phyloP scores from a whole-genome alignment of 2,329 filamentous ascomycete species.

The Verticillium albo-atrum region DNA sequence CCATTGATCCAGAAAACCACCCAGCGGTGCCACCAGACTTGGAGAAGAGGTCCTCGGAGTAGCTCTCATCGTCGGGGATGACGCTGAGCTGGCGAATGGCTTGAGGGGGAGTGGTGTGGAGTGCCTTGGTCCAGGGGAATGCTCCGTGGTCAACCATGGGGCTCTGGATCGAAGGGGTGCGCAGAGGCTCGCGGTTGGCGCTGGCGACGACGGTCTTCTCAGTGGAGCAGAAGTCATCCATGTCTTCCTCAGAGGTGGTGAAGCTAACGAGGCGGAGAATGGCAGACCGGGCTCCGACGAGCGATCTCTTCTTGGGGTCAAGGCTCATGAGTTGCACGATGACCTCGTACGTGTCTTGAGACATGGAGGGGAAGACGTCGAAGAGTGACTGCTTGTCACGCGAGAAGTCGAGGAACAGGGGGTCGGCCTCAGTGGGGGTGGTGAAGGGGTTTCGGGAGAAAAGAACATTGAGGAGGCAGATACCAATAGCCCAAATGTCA shows the following conservation, averaged over 20 bases:
- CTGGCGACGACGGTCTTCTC: conserved; percentile 74
- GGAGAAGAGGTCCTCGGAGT: conserved; percentile 81
- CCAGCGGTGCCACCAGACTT: conserved; percentile 68
- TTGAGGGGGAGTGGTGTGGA: conserved; percentile 71
- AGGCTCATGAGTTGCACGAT: conserved; percentile 86
- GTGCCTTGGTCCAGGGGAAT: conserved; percentile 92
- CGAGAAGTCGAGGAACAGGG: conserved; percentile 88
- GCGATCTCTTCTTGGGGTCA: conserved; percentile 83
- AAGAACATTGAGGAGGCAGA: conserved; percentile 92
- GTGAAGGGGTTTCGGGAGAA: conserved; percentile 97
- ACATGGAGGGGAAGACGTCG: conserved; percentile 98
- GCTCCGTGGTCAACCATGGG: conserved; percentile 75
- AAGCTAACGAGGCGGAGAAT: conserved; percentile 81
- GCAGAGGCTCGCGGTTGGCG: conserved; percentile 89
- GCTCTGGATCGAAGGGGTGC: conserved; percentile 91
- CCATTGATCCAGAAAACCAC: conserved; percentile 73
- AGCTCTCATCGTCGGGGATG: conserved; percentile 76
- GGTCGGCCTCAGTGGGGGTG: conserved; percentile 83
- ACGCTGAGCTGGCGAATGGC: conserved; percentile 77
- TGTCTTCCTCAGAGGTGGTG: conserved; percentile 84
- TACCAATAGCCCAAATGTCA: conserved; percentile 95
- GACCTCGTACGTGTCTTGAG: conserved; percentile 94
- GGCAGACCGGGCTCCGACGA: conserved; percentile 72
- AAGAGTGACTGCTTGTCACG: conserved; percentile 94
- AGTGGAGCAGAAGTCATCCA: conserved; percentile 90